phyloP scores from a whole-genome alignment of 768 basidiomycete genomes.

The Trametes gibbosa region DNA sequence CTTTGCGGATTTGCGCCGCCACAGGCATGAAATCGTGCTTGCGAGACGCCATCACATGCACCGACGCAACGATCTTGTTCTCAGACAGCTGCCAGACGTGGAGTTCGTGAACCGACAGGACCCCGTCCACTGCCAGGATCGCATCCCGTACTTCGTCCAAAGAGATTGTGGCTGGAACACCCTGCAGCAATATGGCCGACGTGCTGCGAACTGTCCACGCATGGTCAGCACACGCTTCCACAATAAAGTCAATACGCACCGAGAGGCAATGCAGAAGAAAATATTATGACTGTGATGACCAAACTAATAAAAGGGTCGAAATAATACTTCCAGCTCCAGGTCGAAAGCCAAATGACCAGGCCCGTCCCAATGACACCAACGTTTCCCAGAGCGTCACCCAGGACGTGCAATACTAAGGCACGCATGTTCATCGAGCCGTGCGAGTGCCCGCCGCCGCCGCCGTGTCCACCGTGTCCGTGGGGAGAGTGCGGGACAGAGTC shows the following conservation, averaged over 20 bases:
- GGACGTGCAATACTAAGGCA: constrained; percentile 90
- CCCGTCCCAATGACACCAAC: constrained; percentile 97
- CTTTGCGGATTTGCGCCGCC: constrained; percentile 78
- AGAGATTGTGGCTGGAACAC: constrained; percentile 85
- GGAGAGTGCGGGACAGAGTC: constrained; percentile 16
- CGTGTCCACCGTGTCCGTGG: constrained; percentile 2
- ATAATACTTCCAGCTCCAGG: constrained; percentile 85
- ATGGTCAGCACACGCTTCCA: background rate
- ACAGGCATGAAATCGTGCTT: constrained; percentile 90
- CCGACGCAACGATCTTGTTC: constrained; percentile 90
- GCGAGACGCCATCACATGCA: constrained; percentile 85
- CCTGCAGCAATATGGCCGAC: constrained; percentile 93
- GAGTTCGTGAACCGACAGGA: constrained; percentile 86
- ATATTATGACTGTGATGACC: constrained; percentile 94
- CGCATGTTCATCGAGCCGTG: constrained; percentile 91
- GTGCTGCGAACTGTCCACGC: constrained; percentile 69
- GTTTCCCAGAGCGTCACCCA: constrained; percentile 97
- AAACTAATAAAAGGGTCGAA: constrained; percentile 93
- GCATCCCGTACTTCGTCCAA: constrained; percentile 84
- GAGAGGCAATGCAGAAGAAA: constrained; percentile 90
- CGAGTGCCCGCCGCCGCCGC: constrained; percentile 20
- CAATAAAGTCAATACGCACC: constrained; percentile 40
- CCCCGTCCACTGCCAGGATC: constrained; percentile 81
- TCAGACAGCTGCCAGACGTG: constrained; percentile 99
- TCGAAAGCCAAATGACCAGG: constrained; percentile 87